phyloP scores from a whole-genome alignment of 164 flowering plant genomes.

The Annona cherimola region DNA sequence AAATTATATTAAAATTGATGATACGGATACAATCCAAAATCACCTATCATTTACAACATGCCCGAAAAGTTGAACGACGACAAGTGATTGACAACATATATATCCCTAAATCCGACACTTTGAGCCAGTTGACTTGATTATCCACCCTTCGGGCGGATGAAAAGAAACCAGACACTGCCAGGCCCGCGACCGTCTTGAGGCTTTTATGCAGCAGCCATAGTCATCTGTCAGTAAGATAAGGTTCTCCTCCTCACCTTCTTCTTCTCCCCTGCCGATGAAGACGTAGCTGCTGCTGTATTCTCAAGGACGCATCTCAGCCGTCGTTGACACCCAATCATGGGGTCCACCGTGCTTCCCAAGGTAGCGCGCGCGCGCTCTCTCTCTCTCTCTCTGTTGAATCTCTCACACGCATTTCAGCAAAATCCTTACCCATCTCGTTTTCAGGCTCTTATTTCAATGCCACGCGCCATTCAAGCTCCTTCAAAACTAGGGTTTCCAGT shows the following conservation, averaged over 20 bases:
- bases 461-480: slow-evolving; percentile 20
- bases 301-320: neutral
- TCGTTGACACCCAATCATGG: slow-evolving; percentile 12
- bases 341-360: slow-evolving; percentile 27
- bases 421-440: slow-evolving; percentile 6
- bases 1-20: too few relatives aligned
- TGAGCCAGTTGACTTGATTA: too few relatives aligned
- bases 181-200: too few relatives aligned
- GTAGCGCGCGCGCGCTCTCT: slow-evolving; percentile 1
- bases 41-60: too few relatives aligned
- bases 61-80: too few relatives aligned
- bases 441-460: slow-evolving; percentile 44
- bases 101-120: too few relatives aligned
- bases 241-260: neutral
- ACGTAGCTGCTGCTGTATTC: neutral
- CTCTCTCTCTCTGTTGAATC: neutral
- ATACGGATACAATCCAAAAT: too few relatives aligned
- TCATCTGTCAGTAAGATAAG: neutral
- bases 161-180: too few relatives aligned
- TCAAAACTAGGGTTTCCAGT: slow-evolving; percentile 28
- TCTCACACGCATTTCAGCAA: neutral
- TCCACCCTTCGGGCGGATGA: too few relatives aligned
- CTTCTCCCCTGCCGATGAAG: neutral
- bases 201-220: too few relatives aligned
- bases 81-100: too few relatives aligned